A percentile compares a stretch with the other conserved stretches of the same genome.
Conservation (phyloP, 2,329 filamentous ascomycete genomes). For the Iodosphaeria phyllophila region DNA sequence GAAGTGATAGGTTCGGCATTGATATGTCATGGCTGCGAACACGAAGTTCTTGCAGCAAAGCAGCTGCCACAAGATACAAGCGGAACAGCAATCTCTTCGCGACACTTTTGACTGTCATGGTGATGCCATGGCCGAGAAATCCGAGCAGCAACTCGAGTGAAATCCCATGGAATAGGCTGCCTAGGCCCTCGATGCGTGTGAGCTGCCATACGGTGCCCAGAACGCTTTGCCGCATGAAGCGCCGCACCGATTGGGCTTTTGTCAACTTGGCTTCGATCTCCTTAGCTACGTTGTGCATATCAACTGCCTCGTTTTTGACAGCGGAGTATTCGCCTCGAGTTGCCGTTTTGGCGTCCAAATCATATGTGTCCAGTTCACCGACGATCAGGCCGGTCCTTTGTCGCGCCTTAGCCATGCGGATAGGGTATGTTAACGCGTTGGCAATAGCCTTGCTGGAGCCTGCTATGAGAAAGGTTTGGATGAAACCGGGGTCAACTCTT, state of each 20-base stretch:
- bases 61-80: constrained; percentile 48
- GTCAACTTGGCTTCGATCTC: constrained; percentile 13
- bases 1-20: no score
- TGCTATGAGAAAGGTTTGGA: constrained; percentile 32
- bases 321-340: constrained; percentile 4
- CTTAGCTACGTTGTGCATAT: constrained; percentile 7
- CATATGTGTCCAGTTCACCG: not conserved
- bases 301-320: constrained; percentile 5
- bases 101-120: constrained; percentile 70
- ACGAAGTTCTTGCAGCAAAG: constrained; percentile 13
- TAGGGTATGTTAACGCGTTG: constrained; percentile 63
- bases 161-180: constrained; percentile 58
- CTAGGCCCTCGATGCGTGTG: constrained; percentile 42
- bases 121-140: constrained; percentile 71
- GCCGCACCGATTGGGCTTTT: constrained; percentile 8
- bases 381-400: constrained; percentile 34
- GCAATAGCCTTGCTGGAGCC: constrained; percentile 65
- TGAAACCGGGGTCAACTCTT: constrained; percentile 12
- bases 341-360: constrained; percentile 1
- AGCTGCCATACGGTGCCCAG: constrained; percentile 43
- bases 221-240: constrained; percentile 27
- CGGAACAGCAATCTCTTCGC: constrained; percentile 56
- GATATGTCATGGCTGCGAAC: not conserved
- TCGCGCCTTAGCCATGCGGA: constrained; percentile 68
- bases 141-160: constrained; percentile 61